A percentile compares a stretch with the other conserved stretches of the same genome.
These are phyloP conservation scores for Pichia insulana DNA, from an alignment of 805 yeast genomes.

Conservation along the genomic window DNA sequence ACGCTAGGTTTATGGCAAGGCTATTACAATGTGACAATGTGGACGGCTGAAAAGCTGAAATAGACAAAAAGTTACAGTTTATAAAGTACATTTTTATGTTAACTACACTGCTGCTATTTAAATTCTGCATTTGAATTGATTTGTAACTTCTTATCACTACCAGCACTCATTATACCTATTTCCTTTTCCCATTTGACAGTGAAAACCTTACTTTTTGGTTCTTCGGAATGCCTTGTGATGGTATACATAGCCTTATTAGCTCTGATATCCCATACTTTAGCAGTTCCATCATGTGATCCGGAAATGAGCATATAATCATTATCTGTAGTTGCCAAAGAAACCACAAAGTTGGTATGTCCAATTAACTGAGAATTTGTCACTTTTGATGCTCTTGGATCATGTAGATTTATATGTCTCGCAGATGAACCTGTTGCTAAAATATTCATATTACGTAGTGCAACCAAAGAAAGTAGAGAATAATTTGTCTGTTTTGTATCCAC, in stretches of 20 bases:
- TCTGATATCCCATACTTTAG: slow-evolving; percentile 91
- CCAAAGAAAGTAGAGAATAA: slow-evolving; percentile 70
- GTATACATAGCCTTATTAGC: slow-evolving; percentile 77
- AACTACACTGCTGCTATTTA: slow-evolving; percentile 8
- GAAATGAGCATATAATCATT: slow-evolving; percentile 79
- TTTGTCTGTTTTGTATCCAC: slow-evolving; percentile 86
- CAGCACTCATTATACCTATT: slow-evolving; percentile 85
- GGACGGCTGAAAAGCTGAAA: slow-evolving; percentile 30
- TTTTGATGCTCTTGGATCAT: slow-evolving; percentile 78
- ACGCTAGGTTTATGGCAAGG: slow-evolving; percentile 67
- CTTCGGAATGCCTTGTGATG: slow-evolving; percentile 59
- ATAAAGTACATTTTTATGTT: neutral
- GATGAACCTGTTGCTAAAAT: slow-evolving; percentile 90
- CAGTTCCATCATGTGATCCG: slow-evolving; percentile 92
- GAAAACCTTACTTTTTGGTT: slow-evolving; percentile 59
- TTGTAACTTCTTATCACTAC: slow-evolving; percentile 88
- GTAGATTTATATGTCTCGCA: slow-evolving; percentile 92
- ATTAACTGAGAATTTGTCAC: slow-evolving; percentile 61
- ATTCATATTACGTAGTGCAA: slow-evolving; percentile 57
- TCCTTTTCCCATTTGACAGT: slow-evolving; percentile 77
- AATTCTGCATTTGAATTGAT: slow-evolving; percentile 41
- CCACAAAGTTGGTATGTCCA: slow-evolving; percentile 92
- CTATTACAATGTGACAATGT: slow-evolving; percentile 56
- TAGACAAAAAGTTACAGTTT: neutral
- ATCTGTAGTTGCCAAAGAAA: slow-evolving; percentile 64